A percentile compares a stretch with the other conserved stretches of the same genome.
phyloP scores from a whole-genome alignment of 2,329 filamentous ascomycete species.

The Fusarium staphyleae region DNA sequence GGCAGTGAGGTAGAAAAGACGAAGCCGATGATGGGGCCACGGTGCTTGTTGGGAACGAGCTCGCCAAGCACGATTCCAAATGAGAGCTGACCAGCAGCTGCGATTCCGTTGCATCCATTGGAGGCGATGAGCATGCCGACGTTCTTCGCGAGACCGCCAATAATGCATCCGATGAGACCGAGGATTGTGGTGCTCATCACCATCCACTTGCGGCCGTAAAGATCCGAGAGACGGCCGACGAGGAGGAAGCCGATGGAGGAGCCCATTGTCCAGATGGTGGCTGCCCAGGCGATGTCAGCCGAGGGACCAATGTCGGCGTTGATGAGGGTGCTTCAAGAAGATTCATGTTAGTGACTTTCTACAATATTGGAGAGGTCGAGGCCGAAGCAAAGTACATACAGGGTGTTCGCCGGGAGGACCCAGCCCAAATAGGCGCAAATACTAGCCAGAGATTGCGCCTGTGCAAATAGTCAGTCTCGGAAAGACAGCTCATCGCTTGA shows the following conservation, averaged over 20 bases:
- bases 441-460: slow-evolving; percentile 46
- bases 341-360: not conserved
- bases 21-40: slow-evolving; percentile 47
- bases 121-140: slow-evolving; percentile 49
- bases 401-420: slow-evolving; percentile 48
- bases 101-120: slow-evolving; percentile 49
- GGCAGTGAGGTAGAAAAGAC: slow-evolving; percentile 51
- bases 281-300: slow-evolving; percentile 44
- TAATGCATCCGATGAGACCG: slow-evolving; percentile 48
- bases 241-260: slow-evolving; percentile 51
- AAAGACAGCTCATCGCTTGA: not conserved
- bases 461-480: not conserved
- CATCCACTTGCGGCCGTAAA: slow-evolving; percentile 53
- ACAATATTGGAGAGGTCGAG: too few relatives aligned
- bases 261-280: slow-evolving; percentile 49
- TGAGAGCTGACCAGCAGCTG: slow-evolving; percentile 51
- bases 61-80: slow-evolving; percentile 53
- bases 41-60: slow-evolving; percentile 52
- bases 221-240: slow-evolving; percentile 51
- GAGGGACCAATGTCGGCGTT: slow-evolving; percentile 45
- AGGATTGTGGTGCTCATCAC: slow-evolving; percentile 46
- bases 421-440: slow-evolving; percentile 47
- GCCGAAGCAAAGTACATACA: slow-evolving; percentile 34
- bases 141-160: slow-evolving; percentile 46
- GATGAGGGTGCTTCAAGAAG: slow-evolving; percentile 36